Evolutionary conservation across 2,329 filamentous ascomycete genomes (phyloP).

Genomic region (Alternaria postmessia): DNA sequence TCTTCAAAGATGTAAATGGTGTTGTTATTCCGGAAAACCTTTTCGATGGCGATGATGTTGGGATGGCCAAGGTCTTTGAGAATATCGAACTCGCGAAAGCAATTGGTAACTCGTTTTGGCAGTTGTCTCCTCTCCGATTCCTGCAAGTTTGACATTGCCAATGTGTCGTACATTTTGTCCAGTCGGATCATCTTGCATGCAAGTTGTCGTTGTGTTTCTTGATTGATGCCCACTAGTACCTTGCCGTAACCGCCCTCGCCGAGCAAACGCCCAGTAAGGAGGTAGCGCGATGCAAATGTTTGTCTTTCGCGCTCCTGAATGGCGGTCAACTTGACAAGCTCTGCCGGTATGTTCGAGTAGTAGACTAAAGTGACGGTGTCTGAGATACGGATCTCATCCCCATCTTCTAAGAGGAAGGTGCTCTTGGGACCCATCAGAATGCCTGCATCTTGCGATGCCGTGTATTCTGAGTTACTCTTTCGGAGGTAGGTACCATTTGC

Average conservation of each 20-base stretch:
- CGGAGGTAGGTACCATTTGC: conserved; percentile 53
- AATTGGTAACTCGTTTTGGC: conserved; percentile 37
- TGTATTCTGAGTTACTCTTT: conserved; percentile 34
- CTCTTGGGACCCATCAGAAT: conserved; percentile 45
- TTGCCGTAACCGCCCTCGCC: conserved; percentile 63
- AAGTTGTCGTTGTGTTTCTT: conserved; percentile 64
- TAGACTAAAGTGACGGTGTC: conserved; percentile 40
- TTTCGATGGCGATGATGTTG: conserved; percentile 66
- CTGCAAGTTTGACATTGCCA: conserved; percentile 11
- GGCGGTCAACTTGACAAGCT: conserved; percentile 24
- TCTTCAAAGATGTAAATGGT: conserved; percentile 69
- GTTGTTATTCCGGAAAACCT: conserved; percentile 62
- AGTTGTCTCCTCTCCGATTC: conserved; percentile 24
- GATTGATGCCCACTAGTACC: conserved; percentile 64
- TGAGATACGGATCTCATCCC: conserved; percentile 53
- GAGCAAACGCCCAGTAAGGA: conserved; percentile 60
- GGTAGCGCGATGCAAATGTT: conserved; percentile 58
- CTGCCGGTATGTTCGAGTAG: conserved; percentile 11
- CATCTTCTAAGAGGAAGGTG: conserved; percentile 54
- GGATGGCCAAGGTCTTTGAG: conserved; percentile 65
- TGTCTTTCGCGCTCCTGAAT: conserved; percentile 49
- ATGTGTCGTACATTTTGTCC: conserved; percentile 30
- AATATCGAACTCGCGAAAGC: conserved; percentile 57
- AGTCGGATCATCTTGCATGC: conserved; percentile 74
- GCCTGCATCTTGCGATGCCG: conserved; percentile 32